Evolutionary conservation across 73 alveolate genomes (phyloP), one percentile per base, ranked within the genome.

Genomic region (Symbiodinium pilosum): DNA sequence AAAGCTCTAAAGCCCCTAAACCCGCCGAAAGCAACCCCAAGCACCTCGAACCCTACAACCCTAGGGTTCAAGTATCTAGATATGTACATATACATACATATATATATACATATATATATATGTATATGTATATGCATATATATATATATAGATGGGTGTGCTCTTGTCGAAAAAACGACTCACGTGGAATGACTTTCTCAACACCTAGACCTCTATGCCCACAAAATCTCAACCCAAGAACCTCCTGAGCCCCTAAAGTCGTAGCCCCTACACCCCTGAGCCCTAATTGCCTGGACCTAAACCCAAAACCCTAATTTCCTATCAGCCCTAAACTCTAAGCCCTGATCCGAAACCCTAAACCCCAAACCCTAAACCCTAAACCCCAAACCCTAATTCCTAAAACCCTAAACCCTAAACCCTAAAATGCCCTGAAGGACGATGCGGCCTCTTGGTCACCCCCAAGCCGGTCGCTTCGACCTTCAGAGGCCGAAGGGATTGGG

Each of bases 401-500:
- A 56, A 56, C 73, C 73, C 73, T 56, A 20, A 11, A 56, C 28
- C 32, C 34, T 3, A 3, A 2, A 56, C 75, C 75, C 75, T 26
- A 56, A 1, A 51, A n/a, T 2, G 1, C 38, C 0, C 43, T 4
- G 64, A 64, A 83, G 91, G 93, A 84, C 73, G 93, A 84, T 43
- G 71, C 93, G 36, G 43, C 39, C 42, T 56, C 93, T 14, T 30
- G 43, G 71, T 44, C 93, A 18, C 93, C 93, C 7, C 43, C 41
- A 43, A 84, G 75, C 34, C 73, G 18, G 36, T 0, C 42, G 42
- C 14, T 83, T 71, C 71, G 93, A 9, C 93, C 93, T 43, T 84
- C 93, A 16, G 93, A 84, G 92, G 92, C 91, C 24, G 26, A 56
- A 56, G 73, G 73, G 73, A 3, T 56, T 56, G 73, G 5, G 9